Base-by-base conservation (phyloP, 768 basidiomycete genomes). In the Lactarius trivialis region DNA sequence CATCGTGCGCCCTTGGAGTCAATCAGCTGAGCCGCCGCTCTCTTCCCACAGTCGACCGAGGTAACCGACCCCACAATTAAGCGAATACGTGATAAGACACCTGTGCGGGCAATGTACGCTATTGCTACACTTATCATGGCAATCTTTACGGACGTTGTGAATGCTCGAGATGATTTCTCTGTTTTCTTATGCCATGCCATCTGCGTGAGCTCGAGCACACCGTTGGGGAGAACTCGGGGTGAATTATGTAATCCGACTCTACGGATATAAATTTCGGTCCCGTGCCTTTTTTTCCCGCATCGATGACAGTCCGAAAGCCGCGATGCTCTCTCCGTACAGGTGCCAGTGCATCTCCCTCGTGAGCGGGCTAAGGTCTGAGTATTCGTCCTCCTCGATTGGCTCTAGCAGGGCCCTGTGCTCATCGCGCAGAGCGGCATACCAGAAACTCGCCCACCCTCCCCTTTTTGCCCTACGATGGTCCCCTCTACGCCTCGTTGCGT, bases 331-430 rank as follows among this genome's bases (percentile, higher is more conserved):
- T 32, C 53, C 63, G 45, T 55, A 61, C 63, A 41, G 63, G 50
- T 39, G 51, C 39, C 37, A 12, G 15, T 15, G 36, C 50, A 56
- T 56, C 41, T 43, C 67, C 36, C 48, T 72, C 43, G 65, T 69
- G 74, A 73, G 72, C 68, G 68, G 73, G 71, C 53, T 64, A 73
- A 70, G 70, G 73, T 73, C 70, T 74, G 73, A 74, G 67, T 54
- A 53, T 69, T 56, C 26, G 60, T 71, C 68, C 55, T 70, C 69
- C 64, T 54, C 45, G 70, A 74, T 67, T 53, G 72, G 72, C 71
- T 65, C 72, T 68, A 65, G 60, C 65, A 3, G 68, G 64, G 72
- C 66, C 70, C 63, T 58, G 71, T 67, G 70, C 8, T 71, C 24
- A 70, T 28, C 14, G 63, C 68, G 59, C 70, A 63, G 67, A 60